phyloP scores from a whole-genome alignment of 1,139 yeast genomes.

The Hemisphaericaspora subhashii region DNA sequence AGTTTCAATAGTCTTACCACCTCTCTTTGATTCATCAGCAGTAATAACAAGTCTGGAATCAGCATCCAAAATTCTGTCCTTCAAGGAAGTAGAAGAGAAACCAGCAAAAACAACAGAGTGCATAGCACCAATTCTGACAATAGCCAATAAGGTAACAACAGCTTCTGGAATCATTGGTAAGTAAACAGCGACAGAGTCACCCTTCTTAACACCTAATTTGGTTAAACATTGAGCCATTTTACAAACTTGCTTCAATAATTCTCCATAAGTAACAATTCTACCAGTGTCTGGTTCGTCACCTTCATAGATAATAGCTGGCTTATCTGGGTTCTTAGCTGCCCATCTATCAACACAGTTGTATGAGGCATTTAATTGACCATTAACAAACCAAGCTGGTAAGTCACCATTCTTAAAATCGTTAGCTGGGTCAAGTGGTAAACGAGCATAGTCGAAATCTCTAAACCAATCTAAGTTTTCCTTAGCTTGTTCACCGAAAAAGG shows the following conservation, averaged over 20 bases:
- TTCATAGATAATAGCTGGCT: slow-evolving; percentile 77
- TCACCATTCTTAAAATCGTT: slow-evolving; percentile 63
- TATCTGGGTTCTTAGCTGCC: slow-evolving; percentile 68
- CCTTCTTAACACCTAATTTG: slow-evolving; percentile 70
- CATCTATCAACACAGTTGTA: slow-evolving; percentile 81
- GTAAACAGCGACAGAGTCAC: slow-evolving; percentile 84
- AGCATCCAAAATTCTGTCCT: slow-evolving; percentile 79
- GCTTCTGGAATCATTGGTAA: slow-evolving; percentile 89
- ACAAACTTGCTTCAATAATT: slow-evolving; percentile 67
- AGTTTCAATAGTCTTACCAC: slow-evolving; percentile 80
- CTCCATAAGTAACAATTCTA: slow-evolving; percentile 64
- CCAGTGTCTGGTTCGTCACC: slow-evolving; percentile 76
- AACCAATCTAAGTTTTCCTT: slow-evolving; percentile 60
- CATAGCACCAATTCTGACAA: slow-evolving; percentile 75
- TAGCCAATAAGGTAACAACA: slow-evolving; percentile 68
- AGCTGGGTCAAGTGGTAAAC: slow-evolving; percentile 50
- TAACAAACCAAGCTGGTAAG: slow-evolving; percentile 75
- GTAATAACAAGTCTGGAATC: slow-evolving; percentile 71
- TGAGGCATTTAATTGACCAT: slow-evolving; percentile 75
- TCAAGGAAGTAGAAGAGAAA: slow-evolving; percentile 70
- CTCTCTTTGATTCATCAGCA: slow-evolving; percentile 79
- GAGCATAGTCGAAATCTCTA: slow-evolving; percentile 57
- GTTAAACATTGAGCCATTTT: slow-evolving; percentile 69
- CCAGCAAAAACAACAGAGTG: slow-evolving; percentile 89
- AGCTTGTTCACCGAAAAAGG: slow-evolving; percentile 67